Conservation (phyloP, 345 rosid genomes). For the Citrus australasica region DNA sequence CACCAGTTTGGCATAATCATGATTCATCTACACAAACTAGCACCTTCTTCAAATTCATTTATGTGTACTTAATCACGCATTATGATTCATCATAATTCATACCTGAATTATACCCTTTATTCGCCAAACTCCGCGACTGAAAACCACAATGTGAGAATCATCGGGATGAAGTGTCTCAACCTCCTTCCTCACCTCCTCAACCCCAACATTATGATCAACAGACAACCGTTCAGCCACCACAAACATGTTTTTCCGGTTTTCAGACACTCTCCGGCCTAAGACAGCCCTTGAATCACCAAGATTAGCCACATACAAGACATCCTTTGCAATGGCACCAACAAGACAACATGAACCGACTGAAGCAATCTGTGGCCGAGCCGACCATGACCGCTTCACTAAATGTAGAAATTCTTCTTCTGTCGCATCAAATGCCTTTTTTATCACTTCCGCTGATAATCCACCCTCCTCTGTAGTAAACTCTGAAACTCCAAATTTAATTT, state of each 20-base stretch:
- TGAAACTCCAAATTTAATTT: constrained; percentile 10
- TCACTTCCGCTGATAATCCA: constrained; percentile 49
- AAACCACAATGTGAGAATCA: constrained; percentile 52
- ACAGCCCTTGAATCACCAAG: constrained; percentile 73
- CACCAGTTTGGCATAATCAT: neutral
- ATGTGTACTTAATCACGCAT: neutral
- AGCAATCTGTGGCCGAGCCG: constrained; percentile 44
- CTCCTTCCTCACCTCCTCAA: constrained; percentile 70
- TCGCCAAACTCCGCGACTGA: constrained; percentile 62
- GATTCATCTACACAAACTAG: neutral
- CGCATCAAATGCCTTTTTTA: constrained; percentile 45
- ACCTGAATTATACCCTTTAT: constrained; percentile 81
- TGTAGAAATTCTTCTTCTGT: constrained; percentile 57
- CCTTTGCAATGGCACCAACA: constrained; percentile 46
- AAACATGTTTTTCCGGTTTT: constrained; percentile 5
- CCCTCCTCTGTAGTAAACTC: constrained; percentile 48
- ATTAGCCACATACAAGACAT: constrained; percentile 53
- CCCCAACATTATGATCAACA: constrained; percentile 58
- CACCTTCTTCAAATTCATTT: neutral
- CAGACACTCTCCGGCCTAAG: constrained; percentile 41
- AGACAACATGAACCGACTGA: constrained; percentile 72
- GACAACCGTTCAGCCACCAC: constrained; percentile 60
- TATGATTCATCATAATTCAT: too few species aligned
- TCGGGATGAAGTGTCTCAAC: constrained; percentile 70
- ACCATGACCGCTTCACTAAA: constrained; percentile 47